A percentile compares a stretch with the other conserved stretches of the same genome.
These are phyloP conservation scores for Magnaporthales sp. DNA, from an alignment of 2,329 filamentous ascomycete species.

Conservation along the genomic window DNA sequence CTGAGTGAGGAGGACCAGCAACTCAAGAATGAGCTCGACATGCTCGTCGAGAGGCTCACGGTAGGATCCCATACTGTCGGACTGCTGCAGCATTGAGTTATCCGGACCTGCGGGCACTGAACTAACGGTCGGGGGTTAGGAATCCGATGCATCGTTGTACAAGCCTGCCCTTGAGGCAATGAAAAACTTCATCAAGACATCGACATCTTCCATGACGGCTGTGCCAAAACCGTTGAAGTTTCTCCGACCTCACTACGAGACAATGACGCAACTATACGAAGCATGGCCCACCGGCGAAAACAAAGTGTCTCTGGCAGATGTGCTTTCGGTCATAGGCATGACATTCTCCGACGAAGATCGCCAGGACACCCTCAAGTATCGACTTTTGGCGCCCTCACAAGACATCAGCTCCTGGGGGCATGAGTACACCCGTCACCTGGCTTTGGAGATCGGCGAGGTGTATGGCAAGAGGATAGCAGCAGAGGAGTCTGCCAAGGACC, in stretches of 20 bases:
- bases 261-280: conserved; percentile 79
- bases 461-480: conserved; percentile 80
- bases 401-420: conserved; percentile 98
- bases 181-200: conserved; percentile 98
- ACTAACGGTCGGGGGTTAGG: conserved; percentile 40
- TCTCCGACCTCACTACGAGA: conserved; percentile 90
- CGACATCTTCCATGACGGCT: conserved; percentile 98
- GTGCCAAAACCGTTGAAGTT: conserved; percentile 98
- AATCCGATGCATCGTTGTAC: conserved; percentile 80
- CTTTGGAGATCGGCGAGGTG: conserved; percentile 91
- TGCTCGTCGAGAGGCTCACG: conserved; percentile 92
- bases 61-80: conserved; percentile 35
- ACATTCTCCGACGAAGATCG: conserved; percentile 95
- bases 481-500: conserved; percentile 74
- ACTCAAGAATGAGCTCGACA: conserved; percentile 94
- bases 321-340: conserved; percentile 96
- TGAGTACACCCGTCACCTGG: conserved; percentile 93
- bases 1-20: conserved; percentile 97
- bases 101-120: not conserved
- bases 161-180: conserved; percentile 89
- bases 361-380: conserved; percentile 93
- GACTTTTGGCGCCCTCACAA: conserved; percentile 78
- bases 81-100: not conserved
- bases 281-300: conserved; percentile 77
- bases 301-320: conserved; percentile 87